These are phyloP conservation scores for Myxozyma neglecta DNA, from an alignment of 805 yeast genomes.

Conservation along the genomic window DNA sequence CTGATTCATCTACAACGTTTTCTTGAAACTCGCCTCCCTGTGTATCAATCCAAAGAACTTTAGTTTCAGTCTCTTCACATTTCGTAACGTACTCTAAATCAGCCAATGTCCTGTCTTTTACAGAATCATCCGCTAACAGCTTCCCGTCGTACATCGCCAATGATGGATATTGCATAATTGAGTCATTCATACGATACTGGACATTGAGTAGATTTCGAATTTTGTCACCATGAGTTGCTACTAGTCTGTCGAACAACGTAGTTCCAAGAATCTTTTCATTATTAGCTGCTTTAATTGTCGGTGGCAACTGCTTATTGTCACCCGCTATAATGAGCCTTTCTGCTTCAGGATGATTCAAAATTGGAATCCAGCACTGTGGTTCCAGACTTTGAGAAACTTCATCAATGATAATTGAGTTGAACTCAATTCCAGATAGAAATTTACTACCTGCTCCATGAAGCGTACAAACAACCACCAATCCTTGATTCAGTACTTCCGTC, in stretches of 20 bases:
- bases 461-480: conserved; percentile 77
- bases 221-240: conserved; percentile 48
- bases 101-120: conserved; percentile 48
- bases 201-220: conserved; percentile 63
- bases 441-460: conserved; percentile 65
- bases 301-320: conserved; percentile 88
- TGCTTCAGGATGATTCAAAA: conserved; percentile 61
- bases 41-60: conserved; percentile 84
- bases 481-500: conserved; percentile 54
- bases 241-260: conserved; percentile 80
- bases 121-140: conserved; percentile 62
- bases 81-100: conserved; percentile 55
- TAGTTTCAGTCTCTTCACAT: conserved; percentile 56
- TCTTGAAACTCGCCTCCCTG: conserved; percentile 86
- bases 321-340: conserved; percentile 79
- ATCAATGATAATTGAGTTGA: conserved; percentile 84
- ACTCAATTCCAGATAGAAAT: conserved; percentile 44
- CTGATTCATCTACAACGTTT: conserved; percentile 44
- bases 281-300: conserved; percentile 63
- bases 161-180: conserved; percentile 79
- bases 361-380: conserved; percentile 96
- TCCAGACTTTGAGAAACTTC: conserved; percentile 94
- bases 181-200: conserved; percentile 84
- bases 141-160: conserved; percentile 59
- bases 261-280: conserved; percentile 52